A percentile compares a stretch with the other conserved stretches of the same genome.
Conservation (phyloP, 805 yeast species). For the Ogataea zsoltii region DNA sequence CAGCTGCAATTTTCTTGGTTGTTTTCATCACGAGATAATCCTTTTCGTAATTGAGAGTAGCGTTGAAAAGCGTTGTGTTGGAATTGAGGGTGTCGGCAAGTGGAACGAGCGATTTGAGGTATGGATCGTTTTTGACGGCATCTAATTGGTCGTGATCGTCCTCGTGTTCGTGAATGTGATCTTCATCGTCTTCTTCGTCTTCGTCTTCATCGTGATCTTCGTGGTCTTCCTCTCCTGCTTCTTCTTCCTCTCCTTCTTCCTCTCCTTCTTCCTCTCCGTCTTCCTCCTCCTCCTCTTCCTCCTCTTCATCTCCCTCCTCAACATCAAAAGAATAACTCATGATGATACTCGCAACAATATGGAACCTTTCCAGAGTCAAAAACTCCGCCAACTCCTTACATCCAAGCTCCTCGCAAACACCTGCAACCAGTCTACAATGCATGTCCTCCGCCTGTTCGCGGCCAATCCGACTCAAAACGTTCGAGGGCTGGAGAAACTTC, state of each 20-base stretch:
- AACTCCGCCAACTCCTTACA: constrained; percentile 33
- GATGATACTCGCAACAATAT: constrained; percentile 73
- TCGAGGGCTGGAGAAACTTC: constrained; percentile 61
- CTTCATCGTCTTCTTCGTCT: constrained; percentile 21
- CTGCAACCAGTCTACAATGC: constrained; percentile 48
- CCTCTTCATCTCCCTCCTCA: constrained; percentile 36
- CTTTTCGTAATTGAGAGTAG: constrained; percentile 57
- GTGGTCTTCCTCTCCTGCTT: constrained; percentile 24
- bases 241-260: constrained; percentile 30
- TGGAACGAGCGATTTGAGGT: constrained; percentile 85
- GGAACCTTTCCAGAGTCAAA: constrained; percentile 58
- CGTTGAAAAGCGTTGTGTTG: constrained; percentile 75
- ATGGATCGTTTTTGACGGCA: constrained; percentile 30
- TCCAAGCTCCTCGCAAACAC: constrained; percentile 39
- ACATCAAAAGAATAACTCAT: constrained; percentile 93
- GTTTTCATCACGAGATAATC: constrained; percentile 70
- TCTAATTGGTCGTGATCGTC: neutral
- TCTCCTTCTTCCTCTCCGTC: constrained; percentile 33
- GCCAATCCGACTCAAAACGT: constrained; percentile 71
- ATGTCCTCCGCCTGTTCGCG: constrained; percentile 61
- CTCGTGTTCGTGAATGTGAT: neutral
- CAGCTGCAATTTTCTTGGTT: constrained; percentile 54
- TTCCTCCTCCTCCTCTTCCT: constrained; percentile 35
- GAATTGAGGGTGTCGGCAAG: constrained; percentile 90
- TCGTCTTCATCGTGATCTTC: constrained; percentile 18